Evolutionary conservation across 768 basidiomycete genomes (phyloP), one percentile per base, ranked within the genome.

Genomic region (Lanmaoa rubissima): DNA sequence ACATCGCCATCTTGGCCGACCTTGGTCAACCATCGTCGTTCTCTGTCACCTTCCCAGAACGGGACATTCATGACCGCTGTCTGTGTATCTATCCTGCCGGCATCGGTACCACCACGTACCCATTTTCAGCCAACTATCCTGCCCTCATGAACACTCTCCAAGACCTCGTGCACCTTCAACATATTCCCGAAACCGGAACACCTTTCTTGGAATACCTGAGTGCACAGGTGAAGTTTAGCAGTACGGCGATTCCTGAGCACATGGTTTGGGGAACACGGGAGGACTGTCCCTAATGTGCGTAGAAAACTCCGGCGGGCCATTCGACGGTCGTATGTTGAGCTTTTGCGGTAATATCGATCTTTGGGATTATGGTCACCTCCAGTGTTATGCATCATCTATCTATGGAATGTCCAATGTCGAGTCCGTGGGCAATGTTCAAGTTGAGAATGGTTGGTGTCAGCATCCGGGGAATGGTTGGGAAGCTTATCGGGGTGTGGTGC

Each of bases 1-100:
- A 64, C 26, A 63, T 60, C 5, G 58, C 55, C 12, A 64, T 61
- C 36, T 10, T 64, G 51, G 63, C 53, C 4, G 61, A 61, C 26
- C 55, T 64, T 16, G 53, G 53, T 1, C 51, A 34, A 24, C 43
- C 44, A 11, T 5, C 51, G 0, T 19, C 24, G 5, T 51, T 63
- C 43, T 57, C 58, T 5, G 45, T 38, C 3, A 59, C 55, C 1
- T 63, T 54, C 11, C 47, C 51, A 0, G 48, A 31, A 17, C 48
- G 49, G 0, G 40, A 38, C 5, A 5, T n/a, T 3, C 10, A 36
- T 5, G 62, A 57, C 12, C 51, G 40, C 7, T 64, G 63, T 28
- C 42, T 64, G 21, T 59, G 63, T 0, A 51, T 61, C 24, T 55
- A 64, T 19, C 55, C 63, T 6, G 36, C 41, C 0, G 63, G 62